phyloP scores from a whole-genome alignment of 176 grass and related monocot species.

The Hsuehochloa calcarea region DNA sequence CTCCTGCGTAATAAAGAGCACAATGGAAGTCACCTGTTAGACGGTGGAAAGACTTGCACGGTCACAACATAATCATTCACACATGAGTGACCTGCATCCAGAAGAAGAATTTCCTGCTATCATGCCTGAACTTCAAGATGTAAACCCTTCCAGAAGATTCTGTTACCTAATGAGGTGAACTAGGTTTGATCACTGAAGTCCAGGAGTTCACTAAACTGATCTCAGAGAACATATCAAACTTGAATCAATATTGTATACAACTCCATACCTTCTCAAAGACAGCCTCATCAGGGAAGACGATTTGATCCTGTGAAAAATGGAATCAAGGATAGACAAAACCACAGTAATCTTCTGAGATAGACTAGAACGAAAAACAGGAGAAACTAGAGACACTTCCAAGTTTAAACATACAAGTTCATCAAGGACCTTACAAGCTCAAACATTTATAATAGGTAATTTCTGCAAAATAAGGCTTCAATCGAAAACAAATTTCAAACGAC shows the following conservation, averaged over 20 bases:
- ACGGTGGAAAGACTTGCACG: not conserved
- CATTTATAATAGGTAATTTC: not conserved
- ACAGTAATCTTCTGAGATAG: not conserved
- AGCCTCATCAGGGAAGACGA: constrained; percentile 93
- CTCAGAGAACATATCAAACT: constrained; percentile 10
- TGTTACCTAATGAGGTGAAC: constrained; percentile 61
- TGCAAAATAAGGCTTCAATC: constrained; percentile 4
- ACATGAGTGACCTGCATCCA: constrained; percentile 85
- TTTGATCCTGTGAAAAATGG: constrained; percentile 74
- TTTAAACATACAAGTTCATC: constrained; percentile 11
- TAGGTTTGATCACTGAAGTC: constrained; percentile 7
- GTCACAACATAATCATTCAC: constrained; percentile 25
- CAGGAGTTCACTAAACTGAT: constrained; percentile 8
- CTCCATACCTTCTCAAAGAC: constrained; percentile 85
- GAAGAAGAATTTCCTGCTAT: constrained; percentile 86
- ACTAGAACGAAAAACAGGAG: constrained; percentile 5
- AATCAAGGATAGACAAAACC: constrained; percentile 56
- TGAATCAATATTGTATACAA: not conserved
- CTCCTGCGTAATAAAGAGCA: constrained; percentile 50
- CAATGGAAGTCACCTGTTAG: not conserved
- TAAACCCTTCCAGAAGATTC: constrained; percentile 94
- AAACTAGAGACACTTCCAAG: constrained; percentile 15
- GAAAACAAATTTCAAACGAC: not conserved
- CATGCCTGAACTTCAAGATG: constrained; percentile 85
- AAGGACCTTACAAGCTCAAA: constrained; percentile 15